Conservation (phyloP, 2,329 filamentous ascomycete species). For the Trichoderma cornu-damae region DNA sequence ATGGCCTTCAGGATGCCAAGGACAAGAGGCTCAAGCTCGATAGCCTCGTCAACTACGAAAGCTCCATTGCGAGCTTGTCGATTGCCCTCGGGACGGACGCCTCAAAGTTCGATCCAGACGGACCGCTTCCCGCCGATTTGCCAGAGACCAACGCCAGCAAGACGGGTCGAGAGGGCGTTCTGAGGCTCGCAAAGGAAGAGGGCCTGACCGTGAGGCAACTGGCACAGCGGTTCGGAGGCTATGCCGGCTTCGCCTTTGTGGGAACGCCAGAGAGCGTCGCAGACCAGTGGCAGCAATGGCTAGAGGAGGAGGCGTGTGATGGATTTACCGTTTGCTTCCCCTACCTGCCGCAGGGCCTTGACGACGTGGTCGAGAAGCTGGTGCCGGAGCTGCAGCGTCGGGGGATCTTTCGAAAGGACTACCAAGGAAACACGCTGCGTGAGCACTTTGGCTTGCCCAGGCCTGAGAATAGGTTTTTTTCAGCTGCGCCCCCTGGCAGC, state of each 20-base stretch:
- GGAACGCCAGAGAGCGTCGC: constrained; percentile 46
- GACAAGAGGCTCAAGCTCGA: constrained; percentile 46
- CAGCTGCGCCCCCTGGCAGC: neutral
- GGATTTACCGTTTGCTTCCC: constrained; percentile 49
- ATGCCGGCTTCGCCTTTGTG: constrained; percentile 46
- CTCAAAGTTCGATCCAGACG: constrained; percentile 45
- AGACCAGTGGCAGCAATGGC: constrained; percentile 45
- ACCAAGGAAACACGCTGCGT: constrained; percentile 47
- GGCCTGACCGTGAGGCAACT: constrained; percentile 47
- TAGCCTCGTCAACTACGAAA: constrained; percentile 50
- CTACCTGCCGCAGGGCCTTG: constrained; percentile 46
- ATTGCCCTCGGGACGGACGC: constrained; percentile 44
- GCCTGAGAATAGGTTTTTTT: constrained; percentile 38
- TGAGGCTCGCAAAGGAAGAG: constrained; percentile 42
- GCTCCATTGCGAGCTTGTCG: constrained; percentile 48
- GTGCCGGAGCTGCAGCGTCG: constrained; percentile 48
- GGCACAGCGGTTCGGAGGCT: constrained; percentile 46
- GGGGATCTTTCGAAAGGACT: constrained; percentile 48
- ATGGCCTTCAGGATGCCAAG: constrained; percentile 44
- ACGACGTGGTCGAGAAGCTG: constrained; percentile 43
- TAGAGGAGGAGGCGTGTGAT: constrained; percentile 44
- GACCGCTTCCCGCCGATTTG: constrained; percentile 43
- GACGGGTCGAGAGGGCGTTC: constrained; percentile 40
- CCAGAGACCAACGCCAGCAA: constrained; percentile 53
- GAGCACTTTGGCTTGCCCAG: constrained; percentile 50